Evolutionary conservation across 495 filamentous ascomycete genomes (phyloP), one percentile per base, ranked within the genome.

Genomic region (Lasiosphaeriaceae sp.): DNA sequence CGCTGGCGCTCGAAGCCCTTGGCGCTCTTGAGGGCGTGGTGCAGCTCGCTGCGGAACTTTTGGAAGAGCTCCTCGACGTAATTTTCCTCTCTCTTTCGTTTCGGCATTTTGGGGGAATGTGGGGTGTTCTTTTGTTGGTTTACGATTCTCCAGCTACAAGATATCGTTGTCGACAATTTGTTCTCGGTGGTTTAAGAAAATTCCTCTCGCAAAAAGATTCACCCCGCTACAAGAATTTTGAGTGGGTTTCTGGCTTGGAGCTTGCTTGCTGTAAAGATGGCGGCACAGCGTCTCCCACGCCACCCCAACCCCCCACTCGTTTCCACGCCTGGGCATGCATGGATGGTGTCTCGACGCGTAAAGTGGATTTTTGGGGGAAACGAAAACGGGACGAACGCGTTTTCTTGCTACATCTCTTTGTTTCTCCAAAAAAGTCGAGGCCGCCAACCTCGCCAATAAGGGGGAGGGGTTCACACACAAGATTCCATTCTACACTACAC

Each of bases 1-100:
- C 96, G 96, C 72, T 96, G 92, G 60, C 90, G 79, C 74, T 96
- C 92, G 69, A 93, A 93, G 16, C 89, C 90, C 56, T 90, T 91
- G 23, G 88, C 89, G 1, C 82, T 75, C 69, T 94, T 96, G 37
- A 96, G 76, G 0, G 83, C 87, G 20, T 83, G 79, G 46, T 80
- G 77, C 9, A 96, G 77, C 20, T 82, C 68, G 52, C 80, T 81
- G 31, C 82, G 80, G 58, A 80, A 80, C 52, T 83, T 75, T 11
- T 77, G 67, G 58, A 91, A 76, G 41, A 83, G 80, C 47, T 80
- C 73, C 19, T 77, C 74, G 22, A 88, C 52, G 14, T 56, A 45
- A 8, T 58, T 66, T 8, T 72, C 69, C 43, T 68, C 66, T 44
- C 77, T 70, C 60, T 80, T 80, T 52, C 77, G 69, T 63, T 80